phyloP scores from a whole-genome alignment of 1,139 yeast genomes.

The Candida labiduridarum region DNA sequence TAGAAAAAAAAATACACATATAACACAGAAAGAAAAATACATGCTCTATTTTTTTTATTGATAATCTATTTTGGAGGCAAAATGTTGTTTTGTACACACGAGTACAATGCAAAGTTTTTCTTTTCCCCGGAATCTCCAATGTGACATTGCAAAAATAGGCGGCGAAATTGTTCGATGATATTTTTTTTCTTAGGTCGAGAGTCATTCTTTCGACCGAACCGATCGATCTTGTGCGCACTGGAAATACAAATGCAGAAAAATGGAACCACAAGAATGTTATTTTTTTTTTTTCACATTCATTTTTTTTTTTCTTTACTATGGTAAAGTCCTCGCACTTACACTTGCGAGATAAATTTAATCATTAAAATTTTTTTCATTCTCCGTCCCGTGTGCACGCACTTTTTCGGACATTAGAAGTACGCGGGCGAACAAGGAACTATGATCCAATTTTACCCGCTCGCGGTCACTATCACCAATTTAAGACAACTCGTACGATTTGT shows the following conservation, averaged over 20 bases:
- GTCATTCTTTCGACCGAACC: background rate
- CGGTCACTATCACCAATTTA: background rate
- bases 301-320: background rate
- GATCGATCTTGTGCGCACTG: background rate
- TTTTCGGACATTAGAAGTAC: background rate
- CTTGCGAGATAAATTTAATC: too few species aligned
- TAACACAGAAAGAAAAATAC: background rate
- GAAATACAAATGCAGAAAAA: too few species aligned
- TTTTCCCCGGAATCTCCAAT: background rate
- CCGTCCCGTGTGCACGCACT: background rate
- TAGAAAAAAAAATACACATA: background rate
- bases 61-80: background rate
- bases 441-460: background rate
- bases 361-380: background rate
- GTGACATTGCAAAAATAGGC: background rate
- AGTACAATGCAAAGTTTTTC: background rate
- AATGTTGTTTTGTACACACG: background rate
- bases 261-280: too few species aligned
- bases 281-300: too few species aligned
- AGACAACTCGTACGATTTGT: background rate
- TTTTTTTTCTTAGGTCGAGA: background rate
- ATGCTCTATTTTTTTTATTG: background rate
- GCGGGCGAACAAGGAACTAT: slow-evolving; percentile 1
- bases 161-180: slow-evolving; percentile 1
- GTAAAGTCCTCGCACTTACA: too few species aligned